Evolutionary conservation across 2,329 filamentous ascomycete species (phyloP), one percentile per base, ranked within the genome.

Genomic region (Lojkania enalia): DNA sequence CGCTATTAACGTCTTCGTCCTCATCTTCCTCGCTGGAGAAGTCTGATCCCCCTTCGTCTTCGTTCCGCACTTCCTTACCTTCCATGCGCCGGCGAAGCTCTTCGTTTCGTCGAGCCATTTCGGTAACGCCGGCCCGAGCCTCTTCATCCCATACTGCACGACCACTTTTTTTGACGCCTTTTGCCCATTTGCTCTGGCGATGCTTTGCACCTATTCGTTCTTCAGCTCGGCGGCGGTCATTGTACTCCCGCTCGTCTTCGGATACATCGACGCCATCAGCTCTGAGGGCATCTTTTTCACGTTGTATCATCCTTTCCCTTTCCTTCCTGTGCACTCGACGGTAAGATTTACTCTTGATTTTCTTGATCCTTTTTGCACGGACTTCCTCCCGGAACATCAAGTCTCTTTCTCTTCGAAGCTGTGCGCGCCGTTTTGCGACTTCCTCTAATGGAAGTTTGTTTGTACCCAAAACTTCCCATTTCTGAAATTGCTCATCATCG

Each of bases 311-410:
- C 51, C 77, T 78, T 64, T 86, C 81, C 12, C 82, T 77, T 64
- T 87, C 88, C 65, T 87, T 96, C 27, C 92, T 84, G 71, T 97
- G 92, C 12, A 97, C 86, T 33, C 91, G 86, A 43, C 92, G 88
- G 67, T 95, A 99, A 0, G 90, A 83, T 70, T 96, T 99, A 67
- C 88, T 95, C 78, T 99, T 99, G 74, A 99, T 99, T 77, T 97
- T 97, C 75, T 96, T 96, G 72, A 99, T 90, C 18, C 94, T 86
- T 72, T 91, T 95, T 5, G 90, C 83, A 44, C 90, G 86, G 32
- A 90, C 85, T 62, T 95, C 87, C 71, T 97, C 92, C 9, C 91
- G 82, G 59, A 95, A 96, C 54, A 92, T 80, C 5, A 96, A 74
- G 60, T 97, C 92, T 55, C 94, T 81, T 52, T 88, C 84, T 67